Percentiles rank a stretch among this genome's conserved stretches.
Evolutionary conservation across 305 asterid genomes (phyloP).

Genomic region (Solanum aculeatissimum): DNA sequence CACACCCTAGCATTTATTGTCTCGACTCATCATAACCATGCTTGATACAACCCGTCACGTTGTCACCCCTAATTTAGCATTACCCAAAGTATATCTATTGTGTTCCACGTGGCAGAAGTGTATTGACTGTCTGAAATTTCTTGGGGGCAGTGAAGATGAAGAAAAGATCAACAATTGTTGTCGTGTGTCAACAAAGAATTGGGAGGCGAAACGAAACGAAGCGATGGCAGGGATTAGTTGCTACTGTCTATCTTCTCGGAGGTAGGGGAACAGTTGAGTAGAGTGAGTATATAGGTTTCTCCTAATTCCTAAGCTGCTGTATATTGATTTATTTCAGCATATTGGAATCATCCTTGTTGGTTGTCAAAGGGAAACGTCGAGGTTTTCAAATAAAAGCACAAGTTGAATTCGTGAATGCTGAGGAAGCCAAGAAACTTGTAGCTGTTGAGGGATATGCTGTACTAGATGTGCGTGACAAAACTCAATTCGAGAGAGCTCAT

Average conservation of each 20-base stretch:
- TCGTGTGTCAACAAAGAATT: neutral
- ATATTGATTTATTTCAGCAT: slow-evolving; percentile 27
- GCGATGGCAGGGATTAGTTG: slow-evolving; percentile 52
- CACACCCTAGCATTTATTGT: too few species aligned
- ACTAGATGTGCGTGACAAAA: slow-evolving; percentile 68
- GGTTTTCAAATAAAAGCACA: slow-evolving; percentile 40
- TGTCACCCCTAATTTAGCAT: too few species aligned
- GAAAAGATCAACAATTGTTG: neutral
- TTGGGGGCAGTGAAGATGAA: neutral
- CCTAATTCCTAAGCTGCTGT: neutral
- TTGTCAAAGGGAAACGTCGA: slow-evolving; percentile 24
- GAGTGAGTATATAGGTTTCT: neutral
- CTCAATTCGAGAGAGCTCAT: slow-evolving; percentile 74
- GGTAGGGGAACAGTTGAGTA: slow-evolving; percentile 17
- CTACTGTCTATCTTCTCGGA: slow-evolving; percentile 46
- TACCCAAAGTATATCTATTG: neutral
- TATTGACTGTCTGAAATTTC: slow-evolving; percentile 40
- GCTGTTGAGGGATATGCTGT: slow-evolving; percentile 63
- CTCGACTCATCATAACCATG: too few species aligned
- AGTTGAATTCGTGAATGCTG: slow-evolving; percentile 49
- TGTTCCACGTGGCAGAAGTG: slow-evolving; percentile 53
- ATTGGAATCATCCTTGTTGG: slow-evolving; percentile 26
- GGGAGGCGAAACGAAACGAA: neutral
- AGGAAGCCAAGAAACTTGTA: slow-evolving; percentile 69
- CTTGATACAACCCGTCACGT: too few species aligned